A percentile compares a stretch with the other conserved stretches of the same genome.
These are phyloP conservation scores for Colletotrichum ledebouriae DNA, from an alignment of 2,329 filamentous ascomycete species.

Conservation along the genomic window DNA sequence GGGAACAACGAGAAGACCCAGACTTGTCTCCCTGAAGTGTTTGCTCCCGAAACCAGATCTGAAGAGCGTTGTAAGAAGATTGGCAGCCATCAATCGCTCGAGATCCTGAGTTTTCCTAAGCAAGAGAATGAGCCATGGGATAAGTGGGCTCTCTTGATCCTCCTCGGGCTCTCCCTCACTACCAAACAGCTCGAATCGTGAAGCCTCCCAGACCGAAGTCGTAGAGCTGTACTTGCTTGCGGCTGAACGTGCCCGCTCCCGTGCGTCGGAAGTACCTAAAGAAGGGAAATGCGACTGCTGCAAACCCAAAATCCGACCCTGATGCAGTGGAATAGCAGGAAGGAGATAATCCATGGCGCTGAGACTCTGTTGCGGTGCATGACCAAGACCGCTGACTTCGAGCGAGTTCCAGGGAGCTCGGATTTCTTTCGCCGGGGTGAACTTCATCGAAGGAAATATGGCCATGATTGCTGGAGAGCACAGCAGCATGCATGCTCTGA, in stretches of 20 bases:
- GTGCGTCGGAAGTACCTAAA: conserved; percentile 58
- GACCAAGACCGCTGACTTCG: conserved; percentile 65
- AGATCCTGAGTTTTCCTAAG: conserved; percentile 69
- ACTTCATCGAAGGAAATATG: conserved; percentile 74
- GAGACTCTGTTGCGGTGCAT: conserved; percentile 58
- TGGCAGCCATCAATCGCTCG: conserved; percentile 76
- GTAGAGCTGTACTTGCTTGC: conserved; percentile 48
- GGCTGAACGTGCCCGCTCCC: conserved; percentile 51
- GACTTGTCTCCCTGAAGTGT: conserved; percentile 69
- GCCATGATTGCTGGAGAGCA: conserved; percentile 78
- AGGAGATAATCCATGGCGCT: conserved; percentile 76
- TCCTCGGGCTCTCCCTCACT: conserved; percentile 58
- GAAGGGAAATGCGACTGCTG: conserved; percentile 66
- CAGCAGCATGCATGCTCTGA: conserved; percentile 78
- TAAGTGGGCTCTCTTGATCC: conserved; percentile 76
- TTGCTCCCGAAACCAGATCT: conserved; percentile 76
- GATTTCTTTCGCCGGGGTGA: conserved; percentile 62
- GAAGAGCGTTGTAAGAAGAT: conserved; percentile 77
- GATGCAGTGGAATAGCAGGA: conserved; percentile 64
- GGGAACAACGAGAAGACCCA: conserved; percentile 78
- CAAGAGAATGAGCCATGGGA: conserved; percentile 79
- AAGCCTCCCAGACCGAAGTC: conserved; percentile 50
- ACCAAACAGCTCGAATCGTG: conserved; percentile 47
- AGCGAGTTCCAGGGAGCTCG: conserved; percentile 65
- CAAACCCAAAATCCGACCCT: conserved; percentile 44